Evolutionary conservation across 2,329 filamentous ascomycete genomes (phyloP).

Genomic region (Trichothecium roseum): DNA sequence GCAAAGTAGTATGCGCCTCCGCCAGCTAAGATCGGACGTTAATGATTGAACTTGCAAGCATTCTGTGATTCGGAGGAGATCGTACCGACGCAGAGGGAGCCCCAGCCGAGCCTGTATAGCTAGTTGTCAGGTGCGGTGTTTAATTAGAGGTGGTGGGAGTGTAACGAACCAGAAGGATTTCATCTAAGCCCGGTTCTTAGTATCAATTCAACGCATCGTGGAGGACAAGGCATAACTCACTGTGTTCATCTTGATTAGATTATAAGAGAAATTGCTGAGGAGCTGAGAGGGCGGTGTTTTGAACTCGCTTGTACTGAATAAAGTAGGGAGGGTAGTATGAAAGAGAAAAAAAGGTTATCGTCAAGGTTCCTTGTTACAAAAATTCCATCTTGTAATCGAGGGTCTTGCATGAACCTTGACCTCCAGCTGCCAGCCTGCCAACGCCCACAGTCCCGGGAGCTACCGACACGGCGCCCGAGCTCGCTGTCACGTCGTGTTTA

Average conservation of each 20-base stretch:
- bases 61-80: slow-evolving; percentile 2
- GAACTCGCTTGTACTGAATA: background rate
- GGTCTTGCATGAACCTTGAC: background rate
- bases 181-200: slow-evolving; percentile 29
- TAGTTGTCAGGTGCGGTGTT: slow-evolving; percentile 1
- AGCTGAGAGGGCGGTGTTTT: too few species aligned
- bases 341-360: background rate
- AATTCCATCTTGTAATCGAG: background rate
- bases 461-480: background rate
- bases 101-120: slow-evolving; percentile 72
- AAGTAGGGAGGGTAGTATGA: background rate
- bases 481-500: too few species aligned
- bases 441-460: background rate
- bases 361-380: too few species aligned
- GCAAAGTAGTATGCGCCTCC: slow-evolving; percentile 92
- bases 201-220: slow-evolving; percentile 6
- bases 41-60: slow-evolving; percentile 1
- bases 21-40: slow-evolving; percentile 49
- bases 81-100: slow-evolving; percentile 73
- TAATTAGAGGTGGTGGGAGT: background rate
- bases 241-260: slow-evolving; percentile 38
- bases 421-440: background rate
- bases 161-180: slow-evolving; percentile 54
- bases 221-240: slow-evolving; percentile 24
- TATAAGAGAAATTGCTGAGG: background rate